Base-by-base conservation (phyloP, 2,329 filamentous ascomycete species). In the Trichoderma sp. region DNA sequence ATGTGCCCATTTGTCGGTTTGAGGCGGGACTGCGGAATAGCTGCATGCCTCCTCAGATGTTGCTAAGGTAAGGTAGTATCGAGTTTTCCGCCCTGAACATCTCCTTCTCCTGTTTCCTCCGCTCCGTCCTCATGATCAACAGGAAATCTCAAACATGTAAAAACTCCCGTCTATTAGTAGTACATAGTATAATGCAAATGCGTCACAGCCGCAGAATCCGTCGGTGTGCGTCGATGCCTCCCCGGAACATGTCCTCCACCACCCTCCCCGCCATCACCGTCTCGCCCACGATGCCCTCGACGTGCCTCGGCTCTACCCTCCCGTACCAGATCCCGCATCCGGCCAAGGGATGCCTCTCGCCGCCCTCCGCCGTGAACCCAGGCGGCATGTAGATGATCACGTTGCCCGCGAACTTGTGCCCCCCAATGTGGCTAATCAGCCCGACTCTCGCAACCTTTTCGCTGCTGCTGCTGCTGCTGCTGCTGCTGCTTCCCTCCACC, bases 331-430 rank as follows among this genome's bases (percentile, higher is more conserved):
- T 84, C 0, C 91, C 91, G 71, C 85, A 85, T 0, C 91, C 90
- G 1, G 85, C 86, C 58, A 93, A 76, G 5, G 85, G 81, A 73
- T 91, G 86, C 10, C 70, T 67, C 67, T 76, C 69, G 5, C 80
- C 82, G 4, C 76, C 78, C 34, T 65, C 70, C 3, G 73, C 75
- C 67, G 73, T 79, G 67, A 80, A 66, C 0, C 72, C 72, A 0
- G 88, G 89, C 5, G 92, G 91, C 5, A 95, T 74, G 72, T 95
- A 95, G 1, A 95, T 77, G 55, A 95, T 92, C 43, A 94, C 85
- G 74, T 96, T 96, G 1, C 92, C 92, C 0, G 92, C 92, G 74
- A 89, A 94, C 74, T 93, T 93, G 77, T 96, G 92, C 0, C 92
- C 92, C 1, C 91, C 91, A 61, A 96, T 88, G 71, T 96, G 92